Percentiles rank a stretch among this genome's conserved stretches.
phyloP scores from a whole-genome alignment of 2,329 filamentous ascomycete genomes.

The Pseudocercospora fijiensis region DNA sequence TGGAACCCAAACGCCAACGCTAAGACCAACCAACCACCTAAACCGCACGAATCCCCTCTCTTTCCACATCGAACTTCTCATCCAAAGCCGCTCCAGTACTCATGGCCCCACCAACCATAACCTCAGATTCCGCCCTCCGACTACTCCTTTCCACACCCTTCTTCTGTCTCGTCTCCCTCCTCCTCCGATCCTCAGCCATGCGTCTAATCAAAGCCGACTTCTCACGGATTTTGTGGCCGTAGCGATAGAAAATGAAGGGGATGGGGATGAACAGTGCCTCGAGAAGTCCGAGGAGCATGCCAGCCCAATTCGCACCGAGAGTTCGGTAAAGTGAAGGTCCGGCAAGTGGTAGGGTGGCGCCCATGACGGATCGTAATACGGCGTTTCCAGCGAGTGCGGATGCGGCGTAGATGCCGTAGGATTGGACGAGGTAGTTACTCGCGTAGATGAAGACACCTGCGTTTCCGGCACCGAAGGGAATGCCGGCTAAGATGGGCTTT shows the following conservation, averaged over 20 bases:
- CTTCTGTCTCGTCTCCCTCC: constrained; percentile 46
- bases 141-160: constrained; percentile 36
- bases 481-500: constrained; percentile 71
- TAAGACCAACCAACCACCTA: not conserved
- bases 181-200: constrained; percentile 51
- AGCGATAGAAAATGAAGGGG: constrained; percentile 48
- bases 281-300: constrained; percentile 70
- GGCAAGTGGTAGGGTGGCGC: constrained; percentile 75
- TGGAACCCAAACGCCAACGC: not conserved
- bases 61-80: constrained; percentile 29
- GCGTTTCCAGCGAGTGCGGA: constrained; percentile 78
- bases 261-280: constrained; percentile 70
- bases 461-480: constrained; percentile 78
- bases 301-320: constrained; percentile 75
- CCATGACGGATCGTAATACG: constrained; percentile 69
- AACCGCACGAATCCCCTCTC: constrained; percentile 9
- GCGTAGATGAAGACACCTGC: constrained; percentile 78
- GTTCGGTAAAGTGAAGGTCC: constrained; percentile 68
- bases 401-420: constrained; percentile 79
- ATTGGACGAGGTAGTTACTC: constrained; percentile 73
- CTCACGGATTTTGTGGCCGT: constrained; percentile 54
- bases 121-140: constrained; percentile 31
- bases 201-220: constrained; percentile 55
- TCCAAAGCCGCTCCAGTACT: constrained; percentile 42
- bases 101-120: constrained; percentile 41